Percentiles rank a stretch among this genome's conserved stretches.
Conservation (phyloP, 2,329 filamentous ascomycete genomes). For the Fusarium continuum region DNA sequence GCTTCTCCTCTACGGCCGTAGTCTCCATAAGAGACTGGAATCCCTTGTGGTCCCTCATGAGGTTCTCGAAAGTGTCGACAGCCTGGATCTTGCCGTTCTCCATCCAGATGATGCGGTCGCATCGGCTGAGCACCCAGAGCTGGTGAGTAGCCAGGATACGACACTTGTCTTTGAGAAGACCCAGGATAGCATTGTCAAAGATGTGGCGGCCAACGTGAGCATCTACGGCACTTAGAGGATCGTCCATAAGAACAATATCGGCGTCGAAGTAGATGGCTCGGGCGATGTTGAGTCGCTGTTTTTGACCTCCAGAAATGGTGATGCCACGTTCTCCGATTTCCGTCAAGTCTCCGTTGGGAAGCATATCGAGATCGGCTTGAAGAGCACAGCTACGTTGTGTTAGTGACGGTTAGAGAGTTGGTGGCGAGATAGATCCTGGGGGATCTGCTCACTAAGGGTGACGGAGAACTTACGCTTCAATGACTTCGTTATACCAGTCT, state of each 20-base stretch:
- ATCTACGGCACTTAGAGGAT: conserved; percentile 74
- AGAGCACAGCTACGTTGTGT: conserved; percentile 73
- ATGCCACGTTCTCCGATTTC: conserved; percentile 97
- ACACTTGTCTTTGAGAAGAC: conserved; percentile 87
- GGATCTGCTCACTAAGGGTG: too few relatives aligned
- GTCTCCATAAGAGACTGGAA: conserved; percentile 89
- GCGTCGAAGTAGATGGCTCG: conserved; percentile 77
- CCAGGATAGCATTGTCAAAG: conserved; percentile 93
- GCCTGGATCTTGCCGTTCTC: conserved; percentile 85
- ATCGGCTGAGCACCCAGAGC: conserved; percentile 88
- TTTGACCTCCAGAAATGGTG: conserved; percentile 94
- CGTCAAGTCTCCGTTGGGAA: conserved; percentile 87
- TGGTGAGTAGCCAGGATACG: conserved; percentile 94
- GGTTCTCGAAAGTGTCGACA: conserved; percentile 86
- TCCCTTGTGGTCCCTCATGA: conserved; percentile 80
- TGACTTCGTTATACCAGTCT: conserved; percentile 84
- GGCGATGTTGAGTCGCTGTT: conserved; percentile 94
- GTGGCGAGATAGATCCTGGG: too few relatives aligned
- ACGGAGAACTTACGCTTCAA: conserved; percentile 68
- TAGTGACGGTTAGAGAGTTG: neutral
- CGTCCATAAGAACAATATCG: conserved; percentile 74
- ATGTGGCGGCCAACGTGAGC: conserved; percentile 78
- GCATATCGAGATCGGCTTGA: conserved; percentile 85
- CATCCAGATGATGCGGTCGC: conserved; percentile 94
- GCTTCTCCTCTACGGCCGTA: conserved; percentile 75